A percentile compares a stretch with the other conserved stretches of the same genome.
phyloP scores from a whole-genome alignment of 257 asterid species.

The Rubia yunnanensis region DNA sequence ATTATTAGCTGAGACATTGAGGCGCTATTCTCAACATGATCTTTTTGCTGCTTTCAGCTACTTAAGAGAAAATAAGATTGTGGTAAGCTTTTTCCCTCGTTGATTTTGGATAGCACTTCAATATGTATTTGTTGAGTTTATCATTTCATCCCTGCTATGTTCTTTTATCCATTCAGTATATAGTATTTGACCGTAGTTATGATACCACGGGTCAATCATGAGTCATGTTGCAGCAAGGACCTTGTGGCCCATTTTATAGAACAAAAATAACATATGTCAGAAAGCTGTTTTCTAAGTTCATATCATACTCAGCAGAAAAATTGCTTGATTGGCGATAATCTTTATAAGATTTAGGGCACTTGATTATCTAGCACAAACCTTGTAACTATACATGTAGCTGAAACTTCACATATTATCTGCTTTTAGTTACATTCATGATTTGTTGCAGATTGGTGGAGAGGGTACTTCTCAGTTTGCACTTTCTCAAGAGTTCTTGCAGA shows the following conservation, averaged over 20 bases:
- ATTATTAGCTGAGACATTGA: constrained; percentile 75
- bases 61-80: constrained; percentile 75
- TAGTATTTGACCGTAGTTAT: neutral
- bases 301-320: neutral
- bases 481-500: constrained; percentile 69
- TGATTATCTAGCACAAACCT: neutral
- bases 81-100: constrained; percentile 40
- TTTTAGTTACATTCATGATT: neutral
- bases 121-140: neutral
- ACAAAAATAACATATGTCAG: neutral
- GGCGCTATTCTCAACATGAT: constrained; percentile 94
- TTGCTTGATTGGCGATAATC: neutral
- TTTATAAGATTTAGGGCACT: neutral
- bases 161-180: neutral
- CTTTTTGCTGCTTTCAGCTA: constrained; percentile 91
- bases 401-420: constrained; percentile 4
- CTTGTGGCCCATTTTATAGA: neutral
- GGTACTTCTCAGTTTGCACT: constrained; percentile 53
- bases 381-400: neutral
- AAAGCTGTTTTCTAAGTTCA: neutral
- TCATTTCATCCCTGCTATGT: neutral
- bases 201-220: neutral
- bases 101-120: constrained; percentile 1
- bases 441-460: constrained; percentile 77
- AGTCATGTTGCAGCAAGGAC: neutral